Evolutionary conservation across 495 filamentous ascomycete species (phyloP), one percentile per base, ranked within the genome.

Genomic region (Tuber calosporum): DNA sequence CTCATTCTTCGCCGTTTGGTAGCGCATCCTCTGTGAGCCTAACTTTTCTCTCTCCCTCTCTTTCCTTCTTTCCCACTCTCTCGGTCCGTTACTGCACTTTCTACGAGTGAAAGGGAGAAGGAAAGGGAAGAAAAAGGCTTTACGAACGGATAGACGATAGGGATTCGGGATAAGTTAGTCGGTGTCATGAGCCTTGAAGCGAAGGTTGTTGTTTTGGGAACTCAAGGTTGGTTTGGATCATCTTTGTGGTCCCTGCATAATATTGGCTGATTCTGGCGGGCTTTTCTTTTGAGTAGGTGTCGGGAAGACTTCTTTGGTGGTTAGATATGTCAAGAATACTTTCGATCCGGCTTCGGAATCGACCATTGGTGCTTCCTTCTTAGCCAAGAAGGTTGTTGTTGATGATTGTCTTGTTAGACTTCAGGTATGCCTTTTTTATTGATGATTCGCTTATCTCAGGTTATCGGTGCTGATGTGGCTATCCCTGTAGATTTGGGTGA

Each of bases 311-410:
- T 93, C 90, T 53, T 88, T 99, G 22, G 92, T 97, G 26, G 90
- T 91, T 77, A 91, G 94, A 76, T 97, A 91, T 82, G 90, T 93
- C 81, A 91, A 91, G 76, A 91, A 92, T 75, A 86, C 89, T 69
- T 96, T 96, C 81, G 85, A 87, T 81, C 85, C 92, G 5, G 88
- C 87, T 68, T 88, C 90, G 34, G 88, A 87, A 8, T 92, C 91
- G 30, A 99, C 94, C 48, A 89, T 99, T 78, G 95, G 95, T 83
- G 95, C 95, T 37, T 93, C 90, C 75, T 97, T 99, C 83, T 87
- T 97, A 81, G 96, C 94, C 68, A 97, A 97, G 84, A 89, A 92
- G 79, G 92, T 97, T 72, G 85, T 93, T 76, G 94, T 97, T 83
- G 88, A 88, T 76, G 89, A 96, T 69, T 88, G 80, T 68, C 73